Evolutionary conservation across 2,329 filamentous ascomycete genomes (phyloP), one percentile per base, ranked within the genome.

Genomic region (Colletotrichum chlorophyti): DNA sequence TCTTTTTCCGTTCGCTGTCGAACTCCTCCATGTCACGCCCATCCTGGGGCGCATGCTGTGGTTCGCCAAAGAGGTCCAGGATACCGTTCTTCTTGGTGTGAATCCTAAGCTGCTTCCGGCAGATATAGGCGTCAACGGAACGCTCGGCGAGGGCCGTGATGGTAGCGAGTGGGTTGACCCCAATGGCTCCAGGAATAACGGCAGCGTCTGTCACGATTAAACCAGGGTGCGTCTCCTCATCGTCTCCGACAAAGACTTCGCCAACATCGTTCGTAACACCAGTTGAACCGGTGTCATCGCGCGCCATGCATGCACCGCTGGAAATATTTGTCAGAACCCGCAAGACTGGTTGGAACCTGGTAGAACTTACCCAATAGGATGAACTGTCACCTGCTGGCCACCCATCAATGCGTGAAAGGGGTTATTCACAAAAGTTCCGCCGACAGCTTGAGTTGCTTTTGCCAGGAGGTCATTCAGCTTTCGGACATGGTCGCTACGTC

Each of bases 61-160:
- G 85, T 45, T 76, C 69, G 8, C 79, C 82, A 58, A 85, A 85
- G 17, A 87, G 73, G 66, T 87, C 75, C 2, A 88, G 73, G 17
- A 78, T 66, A 1, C 72, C 77, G 55, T 83, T 83, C 21, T 72
- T 72, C 19, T 77, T 71, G 3, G 72, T 69, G 55, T 79, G 76
- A 48, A 87, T 80, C 6, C 54, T 60, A 10, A 86, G 73, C 0
- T 65, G 64, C 6, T 74, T 65, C 8, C 72, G 71, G 48, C 71
- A 62, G 2, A 79, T 76, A 47, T 82, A 81, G 6, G 77, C 68
- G 48, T 84, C 81, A 6, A 89, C 79, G 0, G 83, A 83, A 9
- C 88, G 77, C 70, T 90, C 88, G 0, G 88, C 86, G 17, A 91
- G 78, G 3, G 88, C 87, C 0, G 86, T 82, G 62, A 90, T 90